Evolutionary conservation across 1,284 basidiomycete species (phyloP).

Genomic region (Trametes versicolor): DNA sequence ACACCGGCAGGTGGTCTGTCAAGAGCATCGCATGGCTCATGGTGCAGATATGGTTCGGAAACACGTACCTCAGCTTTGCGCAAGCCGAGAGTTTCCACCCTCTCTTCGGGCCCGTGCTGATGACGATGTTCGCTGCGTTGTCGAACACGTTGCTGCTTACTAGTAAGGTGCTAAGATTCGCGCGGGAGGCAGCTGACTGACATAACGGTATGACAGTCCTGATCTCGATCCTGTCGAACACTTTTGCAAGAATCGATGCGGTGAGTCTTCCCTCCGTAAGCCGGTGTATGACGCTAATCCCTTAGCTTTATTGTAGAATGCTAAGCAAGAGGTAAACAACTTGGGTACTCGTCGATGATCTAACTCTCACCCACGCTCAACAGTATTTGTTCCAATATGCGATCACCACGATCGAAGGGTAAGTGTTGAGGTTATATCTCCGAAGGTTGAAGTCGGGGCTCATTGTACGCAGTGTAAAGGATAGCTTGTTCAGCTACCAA

Average conservation of each 20-base stretch:
- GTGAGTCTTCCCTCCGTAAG: slow-evolving; percentile 52
- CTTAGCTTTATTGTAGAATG: slow-evolving; percentile 61
- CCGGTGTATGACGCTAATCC: neutral
- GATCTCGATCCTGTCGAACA: slow-evolving; percentile 83
- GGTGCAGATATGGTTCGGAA: slow-evolving; percentile 88
- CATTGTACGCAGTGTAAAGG: slow-evolving; percentile 70
- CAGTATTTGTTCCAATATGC: slow-evolving; percentile 90
- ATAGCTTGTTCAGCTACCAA: slow-evolving; percentile 91
- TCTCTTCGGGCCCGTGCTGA: slow-evolving; percentile 85
- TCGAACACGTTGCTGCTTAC: slow-evolving; percentile 84
- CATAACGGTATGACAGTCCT: slow-evolving; percentile 42
- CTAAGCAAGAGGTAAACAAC: slow-evolving; percentile 75
- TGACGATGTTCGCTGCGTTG: slow-evolving; percentile 86
- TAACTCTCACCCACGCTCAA: neutral
- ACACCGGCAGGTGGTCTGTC: slow-evolving; percentile 65
- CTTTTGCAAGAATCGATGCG: slow-evolving; percentile 81
- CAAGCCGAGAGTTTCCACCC: slow-evolving; percentile 85
- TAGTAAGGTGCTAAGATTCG: slow-evolving; percentile 57
- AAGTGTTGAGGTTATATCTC: too few relatives aligned
- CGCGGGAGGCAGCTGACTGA: neutral
- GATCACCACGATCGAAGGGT: slow-evolving; percentile 91
- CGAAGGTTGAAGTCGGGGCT: too few relatives aligned
- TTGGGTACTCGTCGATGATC: neutral
- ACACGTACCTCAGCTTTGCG: slow-evolving; percentile 76
- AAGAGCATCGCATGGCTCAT: slow-evolving; percentile 82